Conservation (phyloP, 768 basidiomycete species). For the Rhizopogon sp. region DNA sequence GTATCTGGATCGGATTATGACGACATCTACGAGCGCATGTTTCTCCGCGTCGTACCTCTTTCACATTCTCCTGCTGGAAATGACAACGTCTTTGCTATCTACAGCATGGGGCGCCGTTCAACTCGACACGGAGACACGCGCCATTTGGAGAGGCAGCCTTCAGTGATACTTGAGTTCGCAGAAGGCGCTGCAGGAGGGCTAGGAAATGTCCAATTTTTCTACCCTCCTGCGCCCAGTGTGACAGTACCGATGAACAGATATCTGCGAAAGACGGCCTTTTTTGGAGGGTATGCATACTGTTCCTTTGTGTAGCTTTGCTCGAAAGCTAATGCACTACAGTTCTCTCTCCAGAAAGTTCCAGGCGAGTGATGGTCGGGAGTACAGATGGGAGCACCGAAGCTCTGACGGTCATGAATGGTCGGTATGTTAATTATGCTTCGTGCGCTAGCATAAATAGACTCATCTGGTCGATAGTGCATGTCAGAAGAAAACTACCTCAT, state of each 20-base stretch:
- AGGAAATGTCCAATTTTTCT: slow-evolving; percentile 53
- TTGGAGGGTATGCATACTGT: slow-evolving; percentile 56
- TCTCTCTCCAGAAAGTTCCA: slow-evolving; percentile 65
- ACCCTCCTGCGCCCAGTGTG: slow-evolving; percentile 30
- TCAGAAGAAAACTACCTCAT: slow-evolving; percentile 49
- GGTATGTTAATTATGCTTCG: slow-evolving; percentile 38
- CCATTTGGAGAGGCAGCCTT: slow-evolving; percentile 47
- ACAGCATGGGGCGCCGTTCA: slow-evolving; percentile 61
- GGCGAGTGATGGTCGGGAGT: slow-evolving; percentile 66
- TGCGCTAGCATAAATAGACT: slow-evolving; percentile 5
- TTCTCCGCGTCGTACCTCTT: slow-evolving; percentile 54
- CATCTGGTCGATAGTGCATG: slow-evolving; percentile 39
- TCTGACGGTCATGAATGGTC: slow-evolving; percentile 68
- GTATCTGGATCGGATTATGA: slow-evolving; percentile 60
- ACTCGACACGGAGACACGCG: slow-evolving; percentile 53
- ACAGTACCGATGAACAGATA: slow-evolving; percentile 61
- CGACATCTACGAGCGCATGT: slow-evolving; percentile 74
- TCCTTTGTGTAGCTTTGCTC: background rate
- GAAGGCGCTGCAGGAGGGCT: slow-evolving; percentile 41
- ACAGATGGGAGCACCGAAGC: slow-evolving; percentile 58
- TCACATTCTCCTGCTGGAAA: slow-evolving; percentile 31
- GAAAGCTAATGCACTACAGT: slow-evolving; percentile 27
- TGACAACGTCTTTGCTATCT: slow-evolving; percentile 46
- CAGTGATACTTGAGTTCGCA: slow-evolving; percentile 56
- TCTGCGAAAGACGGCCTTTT: slow-evolving; percentile 57